Evolutionary conservation across 495 filamentous ascomycete species (phyloP).

Genomic region (Tuber umbilicatum): DNA sequence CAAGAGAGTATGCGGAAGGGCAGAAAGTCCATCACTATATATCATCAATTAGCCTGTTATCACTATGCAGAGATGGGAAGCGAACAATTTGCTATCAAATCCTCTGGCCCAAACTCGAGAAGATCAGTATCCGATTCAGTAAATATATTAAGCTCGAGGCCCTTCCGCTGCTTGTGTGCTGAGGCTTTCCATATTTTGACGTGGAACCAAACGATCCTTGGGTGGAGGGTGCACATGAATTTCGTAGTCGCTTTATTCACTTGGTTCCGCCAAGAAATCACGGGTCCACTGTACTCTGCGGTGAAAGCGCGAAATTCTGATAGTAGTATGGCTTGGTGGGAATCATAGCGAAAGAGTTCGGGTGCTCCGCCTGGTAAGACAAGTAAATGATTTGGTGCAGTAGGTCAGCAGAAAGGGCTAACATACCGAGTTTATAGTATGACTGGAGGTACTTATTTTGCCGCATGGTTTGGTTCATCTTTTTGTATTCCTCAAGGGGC

Average conservation of each 20-base stretch:
- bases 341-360: background rate
- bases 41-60: background rate
- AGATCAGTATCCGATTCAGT: background rate
- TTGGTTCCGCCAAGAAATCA: background rate
- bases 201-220: slow-evolving; percentile 10
- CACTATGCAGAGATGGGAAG: background rate
- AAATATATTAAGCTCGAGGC: background rate
- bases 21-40: background rate
- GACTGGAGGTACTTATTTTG: background rate
- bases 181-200: slow-evolving; percentile 5
- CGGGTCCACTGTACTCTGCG: background rate
- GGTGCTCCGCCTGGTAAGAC: background rate
- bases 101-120: background rate
- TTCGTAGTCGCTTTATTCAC: background rate
- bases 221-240: background rate
- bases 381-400: background rate
- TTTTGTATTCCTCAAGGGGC: background rate
- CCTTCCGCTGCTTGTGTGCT: background rate
- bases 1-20: background rate
- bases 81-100: slow-evolving; percentile 14
- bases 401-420: background rate
- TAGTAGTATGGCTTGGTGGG: background rate
- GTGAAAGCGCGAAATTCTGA: background rate
- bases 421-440: slow-evolving; percentile 14
- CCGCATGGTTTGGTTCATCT: background rate